Evolutionary conservation across 495 filamentous ascomycete species (phyloP).

Genomic region (Glutinoglossum americanum): DNA sequence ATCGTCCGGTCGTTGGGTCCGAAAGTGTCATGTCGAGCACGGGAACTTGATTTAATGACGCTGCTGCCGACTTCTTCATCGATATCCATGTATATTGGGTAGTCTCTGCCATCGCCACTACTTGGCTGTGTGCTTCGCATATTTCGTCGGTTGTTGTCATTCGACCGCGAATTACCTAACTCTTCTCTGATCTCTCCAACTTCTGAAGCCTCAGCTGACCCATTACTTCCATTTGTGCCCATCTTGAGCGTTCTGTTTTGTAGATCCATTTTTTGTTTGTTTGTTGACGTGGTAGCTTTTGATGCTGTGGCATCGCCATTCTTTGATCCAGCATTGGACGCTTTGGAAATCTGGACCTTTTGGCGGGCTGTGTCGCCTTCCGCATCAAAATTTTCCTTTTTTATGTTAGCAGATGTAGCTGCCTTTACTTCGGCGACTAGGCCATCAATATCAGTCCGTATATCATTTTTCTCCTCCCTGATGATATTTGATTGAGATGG

Average conservation of each 20-base stretch:
- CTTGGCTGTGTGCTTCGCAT: background rate
- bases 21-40: background rate
- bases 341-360: background rate
- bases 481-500: background rate
- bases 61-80: background rate
- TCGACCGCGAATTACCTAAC: background rate
- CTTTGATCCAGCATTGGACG: background rate
- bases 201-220: background rate
- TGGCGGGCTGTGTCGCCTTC: background rate
- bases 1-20: background rate
- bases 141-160: background rate
- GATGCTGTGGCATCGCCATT: background rate
- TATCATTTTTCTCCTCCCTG: background rate
- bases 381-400: background rate
- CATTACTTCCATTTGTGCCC: background rate
- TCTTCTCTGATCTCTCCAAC: background rate
- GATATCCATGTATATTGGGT: background rate
- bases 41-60: background rate
- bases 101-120: background rate
- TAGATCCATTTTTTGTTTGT: background rate
- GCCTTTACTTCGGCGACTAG: conserved; percentile 4
- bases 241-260: background rate
- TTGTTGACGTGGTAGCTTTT: background rate
- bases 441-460: conserved; percentile 1
- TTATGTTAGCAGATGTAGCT: background rate